A percentile compares a stretch with the other conserved stretches of the same genome.
These are phyloP conservation scores for Cenchrus americanus DNA, from an alignment of 176 grass and related monocot species.

Conservation along the genomic window DNA sequence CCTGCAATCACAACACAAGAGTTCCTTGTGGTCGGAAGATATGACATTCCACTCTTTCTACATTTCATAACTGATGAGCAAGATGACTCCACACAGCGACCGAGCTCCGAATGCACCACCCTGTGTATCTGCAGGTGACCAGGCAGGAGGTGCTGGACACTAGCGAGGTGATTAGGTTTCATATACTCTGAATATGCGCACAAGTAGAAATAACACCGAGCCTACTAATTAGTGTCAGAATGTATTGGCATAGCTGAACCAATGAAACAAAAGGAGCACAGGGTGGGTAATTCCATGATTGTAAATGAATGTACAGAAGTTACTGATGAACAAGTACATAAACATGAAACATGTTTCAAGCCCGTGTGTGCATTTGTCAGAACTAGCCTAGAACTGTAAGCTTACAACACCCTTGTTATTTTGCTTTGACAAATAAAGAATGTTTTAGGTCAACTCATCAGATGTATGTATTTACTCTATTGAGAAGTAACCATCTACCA, in stretches of 20 bases:
- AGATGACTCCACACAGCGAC: neutral
- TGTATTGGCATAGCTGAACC: neutral
- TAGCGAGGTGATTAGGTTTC: neutral
- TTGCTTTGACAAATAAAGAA: neutral
- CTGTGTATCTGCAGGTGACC: neutral
- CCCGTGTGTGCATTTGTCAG: neutral
- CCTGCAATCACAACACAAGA: no score
- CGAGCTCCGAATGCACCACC: neutral
- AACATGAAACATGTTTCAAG: neutral
- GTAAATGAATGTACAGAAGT: constrained; percentile 10
- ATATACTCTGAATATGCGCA: neutral
- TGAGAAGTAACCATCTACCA: neutral
- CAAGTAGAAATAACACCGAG: neutral
- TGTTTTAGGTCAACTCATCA: neutral
- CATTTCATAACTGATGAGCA: no score
- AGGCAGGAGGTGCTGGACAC: neutral
- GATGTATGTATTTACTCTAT: constrained; percentile 9
- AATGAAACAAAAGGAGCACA: neutral
- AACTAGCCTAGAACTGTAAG: neutral
- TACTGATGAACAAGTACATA: constrained; percentile 15
- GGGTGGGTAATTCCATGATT: no score
- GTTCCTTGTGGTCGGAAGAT: no score
- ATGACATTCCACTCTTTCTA: no score
- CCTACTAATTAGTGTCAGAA: neutral
- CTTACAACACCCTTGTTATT: constrained; percentile 1